Base-by-base conservation (phyloP, 108 stramenopile genomes). In the Cyclotella baltica region DNA sequence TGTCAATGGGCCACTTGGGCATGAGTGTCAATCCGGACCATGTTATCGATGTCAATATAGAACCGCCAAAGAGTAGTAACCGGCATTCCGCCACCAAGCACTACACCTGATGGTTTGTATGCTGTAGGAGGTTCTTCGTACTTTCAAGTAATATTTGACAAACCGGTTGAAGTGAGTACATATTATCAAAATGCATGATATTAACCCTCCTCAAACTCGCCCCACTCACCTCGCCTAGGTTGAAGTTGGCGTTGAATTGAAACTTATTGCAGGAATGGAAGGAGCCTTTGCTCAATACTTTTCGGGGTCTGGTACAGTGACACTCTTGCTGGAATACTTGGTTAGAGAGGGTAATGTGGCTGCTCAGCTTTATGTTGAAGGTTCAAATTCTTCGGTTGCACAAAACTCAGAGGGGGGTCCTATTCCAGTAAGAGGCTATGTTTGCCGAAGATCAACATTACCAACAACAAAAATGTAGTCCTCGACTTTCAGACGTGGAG, bases 131-230 rank as follows among this genome's bases (percentile, higher is more conserved):
- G 81, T 34, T 37, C 48, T 16, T 62, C 81, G n/a, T 72, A 72
- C 22, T 85, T 85, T 59, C 38, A 72, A 64, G 80, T 85, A 16
- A 66, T 34, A 29, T 85, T 85, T 69, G 80, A 80, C 62, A 85
- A 43, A 43, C 10, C 13, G 8, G 40, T 43, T 28, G 63, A 70
- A 63, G 80, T 79, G 71, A 33, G 20, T 28, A 10, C 28, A 56
- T 23, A 36, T 53, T 37, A 5, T 19, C 10, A 35, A 36, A n/a
- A n/a, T n/a, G n/a, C n/a, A n/a, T n/a, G n/a, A n/a, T n/a, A n/a
- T n/a, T n/a, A n/a, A n/a, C n/a, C n/a, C n/a, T n/a, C n/a, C n/a
- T n/a, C n/a, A n/a, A n/a, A n/a, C n/a, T n/a, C n/a, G n/a, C n/a
- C n/a, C n/a, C n/a, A n/a, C n/a, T n/a, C n/a, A n/a, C n/a, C n/a